phyloP scores from a whole-genome alignment of 345 rosid species.

The Arabis hirsuta region DNA sequence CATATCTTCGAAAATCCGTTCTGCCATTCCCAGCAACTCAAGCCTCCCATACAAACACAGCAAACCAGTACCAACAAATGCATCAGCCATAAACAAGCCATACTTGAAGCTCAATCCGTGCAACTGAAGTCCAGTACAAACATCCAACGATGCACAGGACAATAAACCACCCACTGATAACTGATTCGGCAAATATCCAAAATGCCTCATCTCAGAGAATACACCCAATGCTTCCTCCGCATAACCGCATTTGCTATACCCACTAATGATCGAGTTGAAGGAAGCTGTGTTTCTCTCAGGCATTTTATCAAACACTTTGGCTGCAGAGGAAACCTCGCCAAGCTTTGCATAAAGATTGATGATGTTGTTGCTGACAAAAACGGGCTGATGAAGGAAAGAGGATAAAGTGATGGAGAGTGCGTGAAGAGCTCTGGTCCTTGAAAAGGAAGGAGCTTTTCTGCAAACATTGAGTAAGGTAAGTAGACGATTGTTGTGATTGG shows the following conservation, averaged over 20 bases:
- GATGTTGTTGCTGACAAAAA: conserved; percentile 66
- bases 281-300: conserved; percentile 62
- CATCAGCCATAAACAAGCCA: conserved; percentile 62
- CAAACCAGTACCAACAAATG: conserved; percentile 75
- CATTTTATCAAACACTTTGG: conserved; percentile 71
- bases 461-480: conserved; percentile 54
- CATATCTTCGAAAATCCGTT: conserved; percentile 63
- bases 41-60: conserved; percentile 69
- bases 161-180: conserved; percentile 62
- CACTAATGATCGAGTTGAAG: conserved; percentile 59
- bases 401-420: conserved; percentile 64
- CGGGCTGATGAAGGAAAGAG: conserved; percentile 49
- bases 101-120: conserved; percentile 63
- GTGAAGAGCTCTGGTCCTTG: conserved; percentile 61
- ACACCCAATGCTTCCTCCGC: conserved; percentile 51
- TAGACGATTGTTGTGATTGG: conserved; percentile 51
- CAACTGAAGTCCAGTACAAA: conserved; percentile 58
- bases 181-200: conserved; percentile 58
- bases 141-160: conserved; percentile 54
- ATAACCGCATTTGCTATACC: conserved; percentile 48
- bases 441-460: conserved; percentile 53
- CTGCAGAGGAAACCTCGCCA: conserved; percentile 50
- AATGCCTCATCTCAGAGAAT: conserved; percentile 56
- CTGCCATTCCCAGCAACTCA: conserved; percentile 55
- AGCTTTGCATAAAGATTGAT: conserved; percentile 44